These are phyloP conservation scores for Styphnolobium japonicum DNA, from an alignment of 306 rosid species.

Conservation along the genomic window DNA sequence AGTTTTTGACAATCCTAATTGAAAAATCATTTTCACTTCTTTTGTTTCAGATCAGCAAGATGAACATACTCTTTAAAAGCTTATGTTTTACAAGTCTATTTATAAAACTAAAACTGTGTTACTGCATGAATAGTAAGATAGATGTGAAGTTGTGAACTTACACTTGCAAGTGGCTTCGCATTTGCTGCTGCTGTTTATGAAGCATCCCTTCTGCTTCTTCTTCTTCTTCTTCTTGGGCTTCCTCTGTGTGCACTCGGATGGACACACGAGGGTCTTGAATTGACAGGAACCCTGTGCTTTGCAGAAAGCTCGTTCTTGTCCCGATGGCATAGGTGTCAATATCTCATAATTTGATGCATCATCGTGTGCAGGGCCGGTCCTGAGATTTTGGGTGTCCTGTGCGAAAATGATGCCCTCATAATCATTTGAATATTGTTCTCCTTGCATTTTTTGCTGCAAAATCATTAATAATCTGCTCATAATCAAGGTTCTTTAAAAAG, in stretches of 20 bases:
- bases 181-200: conserved; percentile 61
- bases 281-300: conserved; percentile 38
- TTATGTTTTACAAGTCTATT: no score
- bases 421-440: no score
- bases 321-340: conserved; percentile 34
- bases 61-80: no score
- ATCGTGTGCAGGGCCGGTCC: no score
- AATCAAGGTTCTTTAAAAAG: no score
- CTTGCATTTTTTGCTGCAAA: no score
- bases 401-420: no score
- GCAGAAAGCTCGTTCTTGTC: conserved; percentile 61
- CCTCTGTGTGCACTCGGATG: conserved; percentile 48
- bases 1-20: no score
- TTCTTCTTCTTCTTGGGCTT: conserved; percentile 82
- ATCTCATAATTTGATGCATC: conserved; percentile 31
- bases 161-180: conserved; percentile 86
- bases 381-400: no score
- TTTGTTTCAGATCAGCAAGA: background rate
- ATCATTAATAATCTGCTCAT: no score
- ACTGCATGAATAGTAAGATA: background rate
- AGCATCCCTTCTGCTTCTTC: conserved; percentile 65
- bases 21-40: background rate
- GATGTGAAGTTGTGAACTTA: conserved; percentile 37
- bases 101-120: background rate
- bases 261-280: conserved; percentile 49